Evolutionary conservation across 2,329 filamentous ascomycete species (phyloP).

Genomic region (Ceratocystis albifundus): DNA sequence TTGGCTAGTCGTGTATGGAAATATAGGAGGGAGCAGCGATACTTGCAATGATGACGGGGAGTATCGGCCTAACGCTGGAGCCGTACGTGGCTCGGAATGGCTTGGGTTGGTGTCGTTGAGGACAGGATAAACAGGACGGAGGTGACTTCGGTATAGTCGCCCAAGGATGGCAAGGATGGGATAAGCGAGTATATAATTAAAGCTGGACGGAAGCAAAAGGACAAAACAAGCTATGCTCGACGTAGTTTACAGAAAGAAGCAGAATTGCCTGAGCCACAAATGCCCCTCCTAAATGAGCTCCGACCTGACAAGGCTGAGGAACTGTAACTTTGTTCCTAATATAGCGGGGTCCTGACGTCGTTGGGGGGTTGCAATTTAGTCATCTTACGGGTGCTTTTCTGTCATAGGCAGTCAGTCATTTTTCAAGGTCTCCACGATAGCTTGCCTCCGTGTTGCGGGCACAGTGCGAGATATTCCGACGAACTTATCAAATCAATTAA

Average conservation of each 20-base stretch:
- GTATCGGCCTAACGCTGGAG: too few species aligned
- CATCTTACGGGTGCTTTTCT: not conserved
- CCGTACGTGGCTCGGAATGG: not conserved
- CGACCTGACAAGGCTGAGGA: constrained; percentile 1
- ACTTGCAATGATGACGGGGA: too few species aligned
- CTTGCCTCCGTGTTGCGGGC: not conserved
- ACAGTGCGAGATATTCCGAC: not conserved
- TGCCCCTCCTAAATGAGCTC: constrained; percentile 3
- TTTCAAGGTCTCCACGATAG: not conserved
- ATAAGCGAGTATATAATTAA: not conserved
- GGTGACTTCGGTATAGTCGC: not conserved
- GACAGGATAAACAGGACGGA: too few species aligned
- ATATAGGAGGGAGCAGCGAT: too few species aligned
- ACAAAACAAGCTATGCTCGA: not conserved
- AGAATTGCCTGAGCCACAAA: not conserved
- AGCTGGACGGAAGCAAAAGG: not conserved
- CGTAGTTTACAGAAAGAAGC: not conserved
- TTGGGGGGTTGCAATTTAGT: not conserved
- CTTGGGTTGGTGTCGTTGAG: not conserved
- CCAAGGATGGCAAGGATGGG: not conserved
- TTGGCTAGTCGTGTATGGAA: too few species aligned
- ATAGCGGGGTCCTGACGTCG: constrained; percentile 8
- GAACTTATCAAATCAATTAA: not conserved
- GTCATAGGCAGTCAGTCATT: not conserved
- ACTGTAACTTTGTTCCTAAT: not conserved